A percentile compares a stretch with the other conserved stretches of the same genome.
These are phyloP conservation scores for Diaporthe capsici DNA, from an alignment of 2,329 filamentous ascomycete species.

Conservation along the genomic window DNA sequence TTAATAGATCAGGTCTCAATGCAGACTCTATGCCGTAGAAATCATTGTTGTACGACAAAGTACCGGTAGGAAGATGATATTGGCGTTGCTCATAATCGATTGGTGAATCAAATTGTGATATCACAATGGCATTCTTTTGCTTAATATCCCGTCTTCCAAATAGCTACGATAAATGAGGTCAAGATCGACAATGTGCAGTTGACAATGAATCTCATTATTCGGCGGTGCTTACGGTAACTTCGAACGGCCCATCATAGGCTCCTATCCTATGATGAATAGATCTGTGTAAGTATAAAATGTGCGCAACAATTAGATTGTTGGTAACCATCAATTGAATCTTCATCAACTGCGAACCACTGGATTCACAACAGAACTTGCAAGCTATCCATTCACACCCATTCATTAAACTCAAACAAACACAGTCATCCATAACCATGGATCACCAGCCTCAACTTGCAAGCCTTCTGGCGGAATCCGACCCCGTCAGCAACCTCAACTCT, in stretches of 20 bases:
- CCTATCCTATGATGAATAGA: not conserved
- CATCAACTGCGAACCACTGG: not conserved
- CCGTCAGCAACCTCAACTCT: not conserved
- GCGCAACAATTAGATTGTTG: not conserved
- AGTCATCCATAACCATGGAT: not conserved
- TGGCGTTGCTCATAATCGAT: not conserved
- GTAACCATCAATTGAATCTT: not conserved
- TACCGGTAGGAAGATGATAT: too few relatives aligned
- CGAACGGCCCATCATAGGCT: not conserved
- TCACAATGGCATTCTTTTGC: too few relatives aligned
- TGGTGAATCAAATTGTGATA: too few relatives aligned
- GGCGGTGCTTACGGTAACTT: accelerated
- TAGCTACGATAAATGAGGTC: too few relatives aligned
- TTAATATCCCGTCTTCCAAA: too few relatives aligned
- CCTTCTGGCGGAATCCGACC: not conserved
- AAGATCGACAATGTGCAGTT: too few relatives aligned
- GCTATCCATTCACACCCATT: not conserved
- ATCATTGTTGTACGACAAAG: too few relatives aligned
- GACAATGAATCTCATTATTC: not conserved
- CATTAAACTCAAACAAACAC: not conserved
- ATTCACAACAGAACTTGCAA: not conserved
- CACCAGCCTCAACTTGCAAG: not conserved
- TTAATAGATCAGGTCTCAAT: not conserved
- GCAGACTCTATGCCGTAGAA: too few relatives aligned
- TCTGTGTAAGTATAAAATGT: not conserved